Evolutionary conservation across 2,329 filamentous ascomycete genomes (phyloP).

Genomic region (Fusarium sp.): DNA sequence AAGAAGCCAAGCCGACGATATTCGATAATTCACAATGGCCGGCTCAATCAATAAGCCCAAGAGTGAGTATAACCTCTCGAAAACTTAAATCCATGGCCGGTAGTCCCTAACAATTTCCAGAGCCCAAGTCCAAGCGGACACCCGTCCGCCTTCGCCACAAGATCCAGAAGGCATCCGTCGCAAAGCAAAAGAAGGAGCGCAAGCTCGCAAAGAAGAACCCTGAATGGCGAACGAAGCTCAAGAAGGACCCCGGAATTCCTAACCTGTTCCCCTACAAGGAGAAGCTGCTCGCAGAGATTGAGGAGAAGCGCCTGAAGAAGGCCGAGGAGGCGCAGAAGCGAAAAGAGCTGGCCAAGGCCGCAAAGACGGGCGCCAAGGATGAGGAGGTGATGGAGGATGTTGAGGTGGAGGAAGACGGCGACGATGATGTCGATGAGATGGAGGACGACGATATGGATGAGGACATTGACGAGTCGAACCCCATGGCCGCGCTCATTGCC

Average conservation of each 20-base stretch:
- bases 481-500: slow-evolving; percentile 89
- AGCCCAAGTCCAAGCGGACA: slow-evolving; percentile 93
- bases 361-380: slow-evolving; percentile 61
- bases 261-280: slow-evolving; percentile 99
- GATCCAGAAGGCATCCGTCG: slow-evolving; percentile 89
- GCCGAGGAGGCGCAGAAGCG: slow-evolving; percentile 76
- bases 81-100: background rate
- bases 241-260: slow-evolving; percentile 97
- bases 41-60: slow-evolving; percentile 63
- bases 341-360: slow-evolving; percentile 75
- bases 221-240: slow-evolving; percentile 92
- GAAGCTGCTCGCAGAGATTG: slow-evolving; percentile 90
- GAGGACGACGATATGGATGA: slow-evolving; percentile 61
- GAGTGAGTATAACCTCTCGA: slow-evolving; percentile 50
- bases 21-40: slow-evolving; percentile 53
- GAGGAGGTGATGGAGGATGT: slow-evolving; percentile 57
- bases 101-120: slow-evolving; percentile 54
- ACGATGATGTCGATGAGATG: slow-evolving; percentile 59
- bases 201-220: slow-evolving; percentile 96
- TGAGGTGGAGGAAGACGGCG: slow-evolving; percentile 57
- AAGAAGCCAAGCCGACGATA: slow-evolving; percentile 30
- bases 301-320: slow-evolving; percentile 83
- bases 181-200: slow-evolving; percentile 88
- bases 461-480: slow-evolving; percentile 75
- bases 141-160: slow-evolving; percentile 91